Conservation (phyloP, 768 basidiomycete genomes). For the Mycena alexandri region DNA sequence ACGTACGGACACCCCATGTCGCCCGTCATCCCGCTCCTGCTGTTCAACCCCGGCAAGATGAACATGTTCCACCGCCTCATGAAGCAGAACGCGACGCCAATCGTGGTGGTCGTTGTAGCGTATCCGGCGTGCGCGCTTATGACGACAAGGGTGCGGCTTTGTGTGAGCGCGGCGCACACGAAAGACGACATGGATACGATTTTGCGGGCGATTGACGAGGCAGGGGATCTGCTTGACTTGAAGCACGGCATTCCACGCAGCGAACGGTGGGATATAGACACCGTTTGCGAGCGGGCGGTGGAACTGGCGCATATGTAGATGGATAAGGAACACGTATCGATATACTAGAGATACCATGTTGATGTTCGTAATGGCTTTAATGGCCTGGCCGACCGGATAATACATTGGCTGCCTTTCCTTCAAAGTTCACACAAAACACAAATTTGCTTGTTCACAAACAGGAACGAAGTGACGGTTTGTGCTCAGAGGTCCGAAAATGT, state of each 20-base stretch:
- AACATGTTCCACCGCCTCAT: conserved; percentile 91
- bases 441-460: too few relatives aligned
- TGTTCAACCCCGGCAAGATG: conserved; percentile 97
- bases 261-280: conserved; percentile 85
- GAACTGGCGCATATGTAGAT: conserved; percentile 70
- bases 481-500: too few relatives aligned
- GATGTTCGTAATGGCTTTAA: too few relatives aligned
- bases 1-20: conserved; percentile 92
- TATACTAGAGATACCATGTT: neutral
- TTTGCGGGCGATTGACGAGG: conserved; percentile 89
- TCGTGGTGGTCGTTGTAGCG: conserved; percentile 90
- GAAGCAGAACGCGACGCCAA: conserved; percentile 81
- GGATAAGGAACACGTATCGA: neutral
- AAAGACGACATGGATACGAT: conserved; percentile 95
- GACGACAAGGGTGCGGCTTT: conserved; percentile 92
- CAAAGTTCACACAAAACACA: too few relatives aligned
- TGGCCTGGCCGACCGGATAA: too few relatives aligned
- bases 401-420: too few relatives aligned
- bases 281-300: conserved; percentile 76
- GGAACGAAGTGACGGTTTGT: too few relatives aligned
- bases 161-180: conserved; percentile 94
- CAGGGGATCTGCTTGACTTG: conserved; percentile 90
- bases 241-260: conserved; percentile 73
- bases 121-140: conserved; percentile 94
- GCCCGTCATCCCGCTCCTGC: conserved; percentile 91